Evolutionary conservation across 2,329 filamentous ascomycete species (phyloP), one percentile per base, ranked within the genome.

Genomic region (Orbilia oligospora): DNA sequence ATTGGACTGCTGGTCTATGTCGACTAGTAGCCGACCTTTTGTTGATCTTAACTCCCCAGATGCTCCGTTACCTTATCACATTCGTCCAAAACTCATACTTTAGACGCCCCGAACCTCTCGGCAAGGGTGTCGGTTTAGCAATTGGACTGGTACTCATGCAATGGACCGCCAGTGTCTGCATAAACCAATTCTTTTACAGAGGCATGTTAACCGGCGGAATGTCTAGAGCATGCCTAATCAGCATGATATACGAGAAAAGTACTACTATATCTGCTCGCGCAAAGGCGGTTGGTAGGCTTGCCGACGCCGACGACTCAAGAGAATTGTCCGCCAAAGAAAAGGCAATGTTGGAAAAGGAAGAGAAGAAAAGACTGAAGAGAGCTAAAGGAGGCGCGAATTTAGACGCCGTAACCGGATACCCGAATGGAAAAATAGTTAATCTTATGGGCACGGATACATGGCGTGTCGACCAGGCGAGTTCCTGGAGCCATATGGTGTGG

Each of bases 381-480:
- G 85, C 91, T 20, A 85, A 88, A 10, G 90, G 89, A 3, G 70
- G 70, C 5, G 70, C 65, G 10, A 8, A n/a, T 5, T 65, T 44
- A 18, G 92, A 77, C 22, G 41, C 70, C 18, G 12, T 77, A 9
- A 51, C 94, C 1, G 86, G 90, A 49, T 98, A 98, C 86, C 93
- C 93, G 0, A 99, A 96, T 0, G 96, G 96, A 70, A 96, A 99
- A 83, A 97, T 99, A 83, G 96, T 99, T 84, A 99, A 99, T 84
- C 96, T 97, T 85, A 99, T 99, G 95, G 95, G 96, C 61, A 95
- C 99, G 9, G 96, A 99, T 84, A 95, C 95, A 16, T 96, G 99
- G 85, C 91, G 97, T 81, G 88, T 99, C 93, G 97, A 83, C 77
- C 80, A 81, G 85, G 87, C 99, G 72, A 93, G 95, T 1, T 97